phyloP scores from a whole-genome alignment of 352 stramenopile species.

The Phytophthora vignae region DNA sequence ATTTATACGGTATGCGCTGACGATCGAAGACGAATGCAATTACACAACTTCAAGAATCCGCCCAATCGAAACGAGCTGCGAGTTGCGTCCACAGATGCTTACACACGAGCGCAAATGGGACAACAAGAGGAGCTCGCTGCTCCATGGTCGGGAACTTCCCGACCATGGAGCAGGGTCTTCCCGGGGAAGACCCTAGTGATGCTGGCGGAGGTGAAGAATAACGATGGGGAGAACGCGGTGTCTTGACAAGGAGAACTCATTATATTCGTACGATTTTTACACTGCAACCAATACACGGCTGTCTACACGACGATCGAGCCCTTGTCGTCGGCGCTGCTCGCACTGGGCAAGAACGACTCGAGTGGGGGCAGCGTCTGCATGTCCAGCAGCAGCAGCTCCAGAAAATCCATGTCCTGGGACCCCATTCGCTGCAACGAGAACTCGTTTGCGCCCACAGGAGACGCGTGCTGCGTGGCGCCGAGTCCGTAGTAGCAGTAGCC shows the following conservation, averaged over 20 bases:
- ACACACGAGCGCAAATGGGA: no score
- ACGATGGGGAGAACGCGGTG: neutral
- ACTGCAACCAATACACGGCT: neutral
- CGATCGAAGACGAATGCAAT: neutral
- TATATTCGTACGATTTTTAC: neutral
- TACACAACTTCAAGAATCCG: no score
- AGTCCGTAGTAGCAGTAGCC: constrained; percentile 5
- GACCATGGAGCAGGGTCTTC: no score
- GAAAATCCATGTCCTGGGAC: constrained; percentile 30
- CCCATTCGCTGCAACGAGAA: constrained; percentile 12
- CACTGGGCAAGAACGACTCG: constrained; percentile 16
- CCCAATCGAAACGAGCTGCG: no score
- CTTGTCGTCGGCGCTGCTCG: neutral
- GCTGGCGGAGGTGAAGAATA: no score
- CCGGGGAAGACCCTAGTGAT: no score
- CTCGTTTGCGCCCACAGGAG: neutral
- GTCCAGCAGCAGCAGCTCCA: constrained; percentile 29
- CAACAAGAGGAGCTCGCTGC: no score
- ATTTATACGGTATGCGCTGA: neutral
- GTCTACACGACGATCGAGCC: constrained; percentile 6
- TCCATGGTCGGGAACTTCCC: no score
- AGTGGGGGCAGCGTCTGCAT: constrained; percentile 29
- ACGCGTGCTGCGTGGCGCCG: constrained; percentile 3
- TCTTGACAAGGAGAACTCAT: neutral
- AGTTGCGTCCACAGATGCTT: no score